Percentiles rank a stretch among this genome's conserved stretches.
These are phyloP conservation scores for Tylopilus cervinicoccineus DNA, from an alignment of 768 basidiomycete species.

Conservation along the genomic window DNA sequence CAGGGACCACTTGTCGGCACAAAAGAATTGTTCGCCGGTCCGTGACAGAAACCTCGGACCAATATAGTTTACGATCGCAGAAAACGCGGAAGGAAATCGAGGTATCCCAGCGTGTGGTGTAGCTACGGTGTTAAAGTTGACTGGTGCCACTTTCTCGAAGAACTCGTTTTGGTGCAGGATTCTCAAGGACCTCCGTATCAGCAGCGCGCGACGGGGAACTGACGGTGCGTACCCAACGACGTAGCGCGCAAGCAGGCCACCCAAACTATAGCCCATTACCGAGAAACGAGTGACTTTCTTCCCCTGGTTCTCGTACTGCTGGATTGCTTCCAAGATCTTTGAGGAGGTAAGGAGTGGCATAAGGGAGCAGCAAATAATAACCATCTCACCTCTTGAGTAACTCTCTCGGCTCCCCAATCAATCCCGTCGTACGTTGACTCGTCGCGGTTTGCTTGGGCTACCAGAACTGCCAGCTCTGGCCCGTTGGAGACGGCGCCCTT, in stretches of 20 bases:
- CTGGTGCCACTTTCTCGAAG: slow-evolving; percentile 65
- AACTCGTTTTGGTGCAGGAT: slow-evolving; percentile 65
- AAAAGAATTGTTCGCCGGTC: slow-evolving; percentile 79
- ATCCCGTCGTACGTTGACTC: slow-evolving; percentile 78
- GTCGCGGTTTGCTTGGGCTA: slow-evolving; percentile 61
- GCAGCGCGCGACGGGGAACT: background rate
- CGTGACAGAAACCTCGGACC: slow-evolving; percentile 71
- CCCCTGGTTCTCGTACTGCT: slow-evolving; percentile 48
- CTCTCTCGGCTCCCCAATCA: slow-evolving; percentile 79
- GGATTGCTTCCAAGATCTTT: slow-evolving; percentile 56
- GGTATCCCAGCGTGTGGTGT: slow-evolving; percentile 81
- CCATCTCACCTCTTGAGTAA: slow-evolving; percentile 65
- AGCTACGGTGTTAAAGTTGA: slow-evolving; percentile 82
- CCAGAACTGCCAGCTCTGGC: slow-evolving; percentile 54
- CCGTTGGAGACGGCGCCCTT: slow-evolving; percentile 29
- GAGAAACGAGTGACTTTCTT: slow-evolving; percentile 66
- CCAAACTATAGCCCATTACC: slow-evolving; percentile 74
- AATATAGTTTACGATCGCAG: slow-evolving; percentile 47
- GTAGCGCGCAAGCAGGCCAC: slow-evolving; percentile 80
- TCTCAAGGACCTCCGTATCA: slow-evolving; percentile 30
- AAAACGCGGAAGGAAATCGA: slow-evolving; percentile 56
- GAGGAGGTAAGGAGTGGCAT: slow-evolving; percentile 1
- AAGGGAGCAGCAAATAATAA: background rate
- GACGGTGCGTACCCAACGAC: slow-evolving; percentile 55
- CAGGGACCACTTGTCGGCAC: slow-evolving; percentile 66